Percentiles rank a stretch among this genome's conserved stretches.
phyloP scores from a whole-genome alignment of 306 rosid genomes.

The Ormosia emarginata region DNA sequence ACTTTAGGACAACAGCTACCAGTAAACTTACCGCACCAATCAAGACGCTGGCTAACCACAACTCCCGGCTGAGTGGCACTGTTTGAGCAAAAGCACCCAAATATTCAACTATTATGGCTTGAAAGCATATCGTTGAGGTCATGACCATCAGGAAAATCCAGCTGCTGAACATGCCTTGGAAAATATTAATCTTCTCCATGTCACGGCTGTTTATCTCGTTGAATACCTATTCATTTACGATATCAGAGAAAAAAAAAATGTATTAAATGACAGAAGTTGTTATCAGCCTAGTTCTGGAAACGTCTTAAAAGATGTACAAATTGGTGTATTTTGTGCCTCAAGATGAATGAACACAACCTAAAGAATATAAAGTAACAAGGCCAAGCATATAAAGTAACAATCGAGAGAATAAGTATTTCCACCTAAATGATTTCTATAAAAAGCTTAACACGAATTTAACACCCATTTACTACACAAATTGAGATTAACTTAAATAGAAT shows the following conservation, averaged over 20 bases:
- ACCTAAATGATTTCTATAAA: not conserved
- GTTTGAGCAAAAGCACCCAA: conserved; percentile 78
- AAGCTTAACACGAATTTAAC: not conserved
- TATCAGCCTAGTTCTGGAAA: not conserved
- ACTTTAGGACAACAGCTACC: conserved; percentile 55
- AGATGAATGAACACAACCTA: not conserved
- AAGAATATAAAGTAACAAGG: not conserved
- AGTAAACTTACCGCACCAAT: conserved; percentile 66
- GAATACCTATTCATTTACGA: conserved; percentile 46
- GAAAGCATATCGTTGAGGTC: conserved; percentile 50
- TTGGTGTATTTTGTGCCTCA: not conserved
- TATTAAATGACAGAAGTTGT: not conserved
- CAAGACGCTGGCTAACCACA: conserved; percentile 57
- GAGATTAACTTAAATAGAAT: not conserved
- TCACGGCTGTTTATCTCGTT: conserved; percentile 92
- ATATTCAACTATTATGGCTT: conserved; percentile 58
- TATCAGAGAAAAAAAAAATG: not conserved
- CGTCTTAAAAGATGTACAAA: no score
- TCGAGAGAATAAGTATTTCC: not conserved
- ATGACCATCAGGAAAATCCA: conserved; percentile 60
- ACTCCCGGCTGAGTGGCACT: conserved; percentile 45
- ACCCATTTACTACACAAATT: not conserved
- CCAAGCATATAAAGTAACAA: not conserved
- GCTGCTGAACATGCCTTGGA: conserved; percentile 52
- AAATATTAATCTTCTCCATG: conserved; percentile 84